Conservation (phyloP, 192 early-diverging fungal species). For the Coemansia furcata region DNA sequence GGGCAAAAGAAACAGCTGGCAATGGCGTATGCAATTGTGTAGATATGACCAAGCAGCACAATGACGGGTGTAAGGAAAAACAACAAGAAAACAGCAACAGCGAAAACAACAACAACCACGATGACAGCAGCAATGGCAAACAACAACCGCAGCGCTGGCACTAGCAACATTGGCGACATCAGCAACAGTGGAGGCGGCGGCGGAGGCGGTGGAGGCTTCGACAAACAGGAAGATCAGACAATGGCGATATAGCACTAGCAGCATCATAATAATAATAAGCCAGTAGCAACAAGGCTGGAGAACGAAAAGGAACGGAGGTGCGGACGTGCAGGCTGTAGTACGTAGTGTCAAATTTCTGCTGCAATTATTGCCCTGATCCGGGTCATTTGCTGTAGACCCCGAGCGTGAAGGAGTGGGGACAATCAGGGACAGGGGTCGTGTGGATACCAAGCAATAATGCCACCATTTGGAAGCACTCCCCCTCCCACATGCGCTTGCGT, state of each 20-base stretch:
- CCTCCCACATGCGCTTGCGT: neutral
- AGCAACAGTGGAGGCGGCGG: neutral
- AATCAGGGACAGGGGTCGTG: constrained; percentile 4
- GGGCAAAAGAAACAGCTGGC: neutral
- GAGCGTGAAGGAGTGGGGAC: neutral
- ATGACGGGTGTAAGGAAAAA: constrained; percentile 2
- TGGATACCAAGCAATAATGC: constrained; percentile 4
- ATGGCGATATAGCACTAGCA: neutral
- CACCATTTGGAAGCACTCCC: neutral
- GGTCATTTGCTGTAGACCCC: neutral
- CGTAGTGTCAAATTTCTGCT: neutral
- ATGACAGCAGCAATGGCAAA: constrained; percentile 3
- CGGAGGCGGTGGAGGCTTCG: neutral
- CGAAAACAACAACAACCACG: neutral
- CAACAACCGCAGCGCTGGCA: constrained; percentile 1
- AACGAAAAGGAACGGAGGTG: neutral
- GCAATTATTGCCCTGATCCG: constrained; percentile 3
- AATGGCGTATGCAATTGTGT: constrained; percentile 15
- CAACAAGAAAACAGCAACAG: neutral
- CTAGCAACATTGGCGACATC: neutral
- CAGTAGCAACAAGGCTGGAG: neutral
- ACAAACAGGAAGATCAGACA: neutral
- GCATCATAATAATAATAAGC: neutral
- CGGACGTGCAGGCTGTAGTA: too few species aligned
- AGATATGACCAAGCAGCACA: constrained; percentile 19